These are phyloP conservation scores for Thinopyrum elongatum DNA, from an alignment of 176 grass and related monocot genomes.

Conservation along the genomic window DNA sequence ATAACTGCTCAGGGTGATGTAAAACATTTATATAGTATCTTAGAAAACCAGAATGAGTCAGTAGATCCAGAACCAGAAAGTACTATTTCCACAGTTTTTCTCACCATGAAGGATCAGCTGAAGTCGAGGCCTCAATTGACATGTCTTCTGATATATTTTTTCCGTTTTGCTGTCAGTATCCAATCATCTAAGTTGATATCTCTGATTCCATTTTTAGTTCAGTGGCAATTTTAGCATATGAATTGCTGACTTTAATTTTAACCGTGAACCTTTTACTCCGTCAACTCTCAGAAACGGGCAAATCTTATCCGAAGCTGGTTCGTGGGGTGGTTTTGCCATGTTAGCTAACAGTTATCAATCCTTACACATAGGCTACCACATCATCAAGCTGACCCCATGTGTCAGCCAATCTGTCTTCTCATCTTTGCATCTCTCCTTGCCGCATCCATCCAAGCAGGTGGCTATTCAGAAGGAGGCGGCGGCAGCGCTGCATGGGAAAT, in stretches of 20 bases:
- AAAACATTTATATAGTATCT: not conserved
- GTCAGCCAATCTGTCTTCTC: too few relatives aligned
- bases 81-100: not conserved
- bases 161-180: not conserved
- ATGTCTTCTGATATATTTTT: not conserved
- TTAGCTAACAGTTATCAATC: too few relatives aligned
- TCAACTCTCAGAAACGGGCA: too few relatives aligned
- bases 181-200: slow-evolving; percentile 25
- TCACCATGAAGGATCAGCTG: not conserved
- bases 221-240: slow-evolving; percentile 1
- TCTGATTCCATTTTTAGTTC: not conserved
- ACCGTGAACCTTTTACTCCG: not conserved
- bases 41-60: not conserved
- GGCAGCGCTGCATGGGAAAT: too few relatives aligned
- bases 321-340: too few relatives aligned
- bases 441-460: too few relatives aligned
- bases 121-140: not conserved
- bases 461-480: too few relatives aligned
- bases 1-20: slow-evolving; percentile 2
- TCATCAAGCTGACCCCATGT: too few relatives aligned
- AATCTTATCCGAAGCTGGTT: too few relatives aligned
- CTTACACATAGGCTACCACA: too few relatives aligned
- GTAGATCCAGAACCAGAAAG: slow-evolving; percentile 1
- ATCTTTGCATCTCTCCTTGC: too few relatives aligned
- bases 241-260: not conserved